Conservation (phyloP, 2,329 filamentous ascomycete genomes). For the Rutstroemia sp. region DNA sequence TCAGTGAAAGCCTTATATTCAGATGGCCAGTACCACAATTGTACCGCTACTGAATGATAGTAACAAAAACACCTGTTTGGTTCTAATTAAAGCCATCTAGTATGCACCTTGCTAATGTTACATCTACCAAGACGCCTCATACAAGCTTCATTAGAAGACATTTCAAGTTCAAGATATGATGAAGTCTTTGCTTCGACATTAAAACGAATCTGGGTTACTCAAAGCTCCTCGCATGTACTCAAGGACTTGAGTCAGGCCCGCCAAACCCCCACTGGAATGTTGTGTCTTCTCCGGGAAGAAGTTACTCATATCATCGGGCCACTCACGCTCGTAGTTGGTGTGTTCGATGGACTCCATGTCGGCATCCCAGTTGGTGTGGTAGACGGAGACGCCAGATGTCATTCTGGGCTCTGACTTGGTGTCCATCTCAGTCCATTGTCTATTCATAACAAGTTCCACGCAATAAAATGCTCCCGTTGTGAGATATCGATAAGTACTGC, state of each 20-base stretch:
- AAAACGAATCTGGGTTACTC: neutral
- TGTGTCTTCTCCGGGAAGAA: constrained; percentile 16
- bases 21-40: too few species aligned
- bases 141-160: too few species aligned
- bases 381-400: neutral
- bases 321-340: constrained; percentile 17
- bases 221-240: neutral
- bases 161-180: too few species aligned
- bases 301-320: constrained; percentile 16
- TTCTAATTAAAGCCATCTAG: too few species aligned
- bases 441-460: constrained; percentile 26
- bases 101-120: too few species aligned
- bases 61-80: too few species aligned
- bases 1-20: too few species aligned
- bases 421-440: constrained; percentile 20
- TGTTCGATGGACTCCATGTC: constrained; percentile 22
- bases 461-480: constrained; percentile 19
- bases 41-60: too few species aligned
- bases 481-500: constrained; percentile 23
- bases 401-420: constrained; percentile 20
- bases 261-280: constrained; percentile 11
- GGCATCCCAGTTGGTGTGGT: constrained; percentile 19
- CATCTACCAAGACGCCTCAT: too few species aligned
- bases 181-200: too few species aligned
- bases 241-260: constrained; percentile 13